Conservation (phyloP, 2,329 filamentous ascomycete genomes). For the Xylaria polymorpha region DNA sequence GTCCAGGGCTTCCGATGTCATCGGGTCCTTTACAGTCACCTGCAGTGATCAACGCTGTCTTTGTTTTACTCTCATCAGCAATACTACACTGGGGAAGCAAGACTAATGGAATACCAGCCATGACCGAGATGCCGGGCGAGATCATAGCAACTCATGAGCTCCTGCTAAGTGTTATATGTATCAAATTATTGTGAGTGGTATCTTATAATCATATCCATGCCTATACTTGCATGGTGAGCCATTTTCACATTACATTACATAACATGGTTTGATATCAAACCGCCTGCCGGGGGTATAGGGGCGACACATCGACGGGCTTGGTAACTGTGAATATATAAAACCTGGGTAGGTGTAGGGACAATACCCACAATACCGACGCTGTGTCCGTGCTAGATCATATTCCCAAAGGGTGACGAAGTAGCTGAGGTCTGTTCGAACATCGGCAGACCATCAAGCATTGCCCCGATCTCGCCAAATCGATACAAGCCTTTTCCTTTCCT, state of each 20-base stretch:
- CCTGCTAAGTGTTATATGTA: background rate
- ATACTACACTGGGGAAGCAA: background rate
- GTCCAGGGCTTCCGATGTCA: no score
- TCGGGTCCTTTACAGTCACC: no score
- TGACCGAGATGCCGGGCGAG: background rate
- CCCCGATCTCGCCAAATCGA: constrained; percentile 61
- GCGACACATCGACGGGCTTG: background rate
- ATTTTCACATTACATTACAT: background rate
- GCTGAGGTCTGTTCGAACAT: constrained; percentile 35
- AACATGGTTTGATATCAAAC: background rate
- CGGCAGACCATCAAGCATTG: constrained; percentile 54
- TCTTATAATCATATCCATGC: constrained; percentile 1
- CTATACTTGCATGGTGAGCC: background rate
- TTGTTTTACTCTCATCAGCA: no score
- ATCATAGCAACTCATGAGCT: background rate
- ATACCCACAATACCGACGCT: constrained; percentile 34
- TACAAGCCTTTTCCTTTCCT: constrained; percentile 49
- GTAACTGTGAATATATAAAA: background rate
- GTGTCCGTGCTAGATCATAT: constrained; percentile 33
- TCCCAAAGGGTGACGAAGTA: constrained; percentile 21
- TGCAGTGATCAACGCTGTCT: no score
- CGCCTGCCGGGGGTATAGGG: background rate
- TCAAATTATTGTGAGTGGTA: background rate
- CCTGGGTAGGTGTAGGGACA: background rate
- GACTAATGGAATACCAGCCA: background rate